A percentile compares a stretch with the other conserved stretches of the same genome.
These are phyloP conservation scores for Botrytis deweyae DNA, from an alignment of 2,329 filamentous ascomycete genomes.

Conservation along the genomic window DNA sequence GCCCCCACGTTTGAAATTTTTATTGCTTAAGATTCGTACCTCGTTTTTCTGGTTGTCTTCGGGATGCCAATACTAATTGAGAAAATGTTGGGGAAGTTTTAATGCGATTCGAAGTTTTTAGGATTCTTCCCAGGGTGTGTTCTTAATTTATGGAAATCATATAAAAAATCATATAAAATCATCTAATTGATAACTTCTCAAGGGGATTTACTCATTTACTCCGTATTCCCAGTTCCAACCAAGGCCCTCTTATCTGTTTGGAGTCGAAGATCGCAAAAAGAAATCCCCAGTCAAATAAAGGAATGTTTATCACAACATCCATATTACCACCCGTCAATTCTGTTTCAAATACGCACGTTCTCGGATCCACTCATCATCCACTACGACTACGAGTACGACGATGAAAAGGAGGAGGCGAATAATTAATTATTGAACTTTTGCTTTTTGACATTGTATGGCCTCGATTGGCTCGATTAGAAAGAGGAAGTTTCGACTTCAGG, in stretches of 20 bases:
- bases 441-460: background rate
- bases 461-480: background rate
- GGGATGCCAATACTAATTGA: background rate
- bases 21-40: background rate
- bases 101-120: background rate
- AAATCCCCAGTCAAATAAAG: background rate
- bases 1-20: background rate
- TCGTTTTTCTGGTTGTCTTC: background rate
- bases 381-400: background rate
- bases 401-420: background rate
- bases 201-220: background rate
- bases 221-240: background rate
- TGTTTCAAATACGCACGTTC: background rate
- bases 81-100: slow-evolving; percentile 10
- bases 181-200: background rate
- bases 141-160: background rate
- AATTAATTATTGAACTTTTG: background rate
- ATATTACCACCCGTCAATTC: background rate
- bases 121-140: background rate
- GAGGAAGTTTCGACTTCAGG: background rate
- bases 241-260: background rate
- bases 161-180: background rate
- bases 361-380: background rate
- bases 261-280: background rate
- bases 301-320: background rate